Conservation (phyloP, 1,139 yeast species). For the Magnusiomyces sp. region DNA sequence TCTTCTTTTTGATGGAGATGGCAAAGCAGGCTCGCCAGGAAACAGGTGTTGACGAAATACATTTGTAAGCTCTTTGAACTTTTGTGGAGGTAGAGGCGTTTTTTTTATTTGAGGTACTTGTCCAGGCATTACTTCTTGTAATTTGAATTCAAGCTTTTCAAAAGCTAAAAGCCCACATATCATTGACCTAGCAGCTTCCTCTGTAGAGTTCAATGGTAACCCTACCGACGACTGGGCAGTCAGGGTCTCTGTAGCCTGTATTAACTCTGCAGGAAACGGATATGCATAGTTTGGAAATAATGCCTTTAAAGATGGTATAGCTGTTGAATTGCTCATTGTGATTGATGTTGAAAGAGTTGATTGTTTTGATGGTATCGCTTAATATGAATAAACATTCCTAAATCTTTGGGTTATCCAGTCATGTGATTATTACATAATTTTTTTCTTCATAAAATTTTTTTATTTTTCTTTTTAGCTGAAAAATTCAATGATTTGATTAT, state of each 20-base stretch:
- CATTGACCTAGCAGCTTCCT: slow-evolving; percentile 28
- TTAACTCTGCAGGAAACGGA: neutral
- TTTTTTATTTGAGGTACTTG: slow-evolving; percentile 19
- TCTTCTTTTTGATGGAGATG: slow-evolving; percentile 7
- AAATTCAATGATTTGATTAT: neutral
- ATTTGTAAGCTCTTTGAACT: slow-evolving; percentile 20
- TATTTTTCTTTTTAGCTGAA: neutral
- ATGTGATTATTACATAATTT: neutral
- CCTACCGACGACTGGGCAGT: slow-evolving; percentile 17
- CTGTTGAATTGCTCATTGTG: slow-evolving; percentile 1
- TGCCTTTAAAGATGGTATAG: neutral
- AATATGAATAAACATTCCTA: neutral
- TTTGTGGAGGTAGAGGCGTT: slow-evolving; percentile 27
- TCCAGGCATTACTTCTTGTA: slow-evolving; percentile 6
- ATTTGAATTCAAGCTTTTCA: slow-evolving; percentile 20
- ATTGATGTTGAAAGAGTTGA: too few relatives aligned
- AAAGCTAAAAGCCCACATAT: slow-evolving; percentile 29
- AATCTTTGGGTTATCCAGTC: too few relatives aligned
- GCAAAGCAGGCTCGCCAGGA: slow-evolving; percentile 5
- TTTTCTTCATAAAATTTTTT: neutral
- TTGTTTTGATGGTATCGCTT: neutral
- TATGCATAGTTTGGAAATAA: neutral
- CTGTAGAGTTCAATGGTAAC: slow-evolving; percentile 23
- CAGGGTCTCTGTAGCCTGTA: slow-evolving; percentile 3
- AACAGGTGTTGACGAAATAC: slow-evolving; percentile 19